Conservation (phyloP, 2,329 filamentous ascomycete genomes). For the Dothidotthia symphoricarpi region DNA sequence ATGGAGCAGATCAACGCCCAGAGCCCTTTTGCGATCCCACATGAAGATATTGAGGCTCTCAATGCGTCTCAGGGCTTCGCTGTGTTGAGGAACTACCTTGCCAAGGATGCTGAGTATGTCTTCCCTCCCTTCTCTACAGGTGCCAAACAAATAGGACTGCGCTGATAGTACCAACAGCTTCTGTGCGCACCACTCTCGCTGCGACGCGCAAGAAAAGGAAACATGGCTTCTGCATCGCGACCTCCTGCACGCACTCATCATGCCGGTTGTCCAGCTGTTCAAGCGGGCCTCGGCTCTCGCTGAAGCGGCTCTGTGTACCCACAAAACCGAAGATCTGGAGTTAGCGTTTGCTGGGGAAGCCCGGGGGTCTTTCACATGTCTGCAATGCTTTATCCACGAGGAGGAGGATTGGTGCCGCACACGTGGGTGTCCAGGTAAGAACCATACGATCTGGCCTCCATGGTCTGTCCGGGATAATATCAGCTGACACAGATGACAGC, state of each 20-base stretch:
- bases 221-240: constrained; percentile 57
- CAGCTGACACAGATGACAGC: constrained; percentile 26
- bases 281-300: constrained; percentile 56
- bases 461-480: neutral
- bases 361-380: constrained; percentile 57
- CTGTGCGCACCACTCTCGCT: constrained; percentile 43
- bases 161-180: constrained; percentile 44
- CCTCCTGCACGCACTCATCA: constrained; percentile 58
- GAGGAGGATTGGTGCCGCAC: constrained; percentile 59
- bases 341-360: constrained; percentile 58
- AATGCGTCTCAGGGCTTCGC: constrained; percentile 45
- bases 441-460: too few species aligned
- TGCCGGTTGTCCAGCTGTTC: constrained; percentile 58
- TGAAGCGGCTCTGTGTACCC: constrained; percentile 49
- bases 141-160: too few species aligned
- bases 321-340: constrained; percentile 54
- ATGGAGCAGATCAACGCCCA: constrained; percentile 13
- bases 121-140: constrained; percentile 3
- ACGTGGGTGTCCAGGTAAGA: constrained; percentile 52
- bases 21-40: constrained; percentile 46
- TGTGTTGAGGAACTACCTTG: constrained; percentile 45
- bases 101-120: constrained; percentile 43
- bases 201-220: constrained; percentile 33
- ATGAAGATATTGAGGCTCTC: constrained; percentile 44
- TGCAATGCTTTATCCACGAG: constrained; percentile 58